Evolutionary conservation across 345 rosid genomes (phyloP).

Genomic region (Trapa incisa): DNA sequence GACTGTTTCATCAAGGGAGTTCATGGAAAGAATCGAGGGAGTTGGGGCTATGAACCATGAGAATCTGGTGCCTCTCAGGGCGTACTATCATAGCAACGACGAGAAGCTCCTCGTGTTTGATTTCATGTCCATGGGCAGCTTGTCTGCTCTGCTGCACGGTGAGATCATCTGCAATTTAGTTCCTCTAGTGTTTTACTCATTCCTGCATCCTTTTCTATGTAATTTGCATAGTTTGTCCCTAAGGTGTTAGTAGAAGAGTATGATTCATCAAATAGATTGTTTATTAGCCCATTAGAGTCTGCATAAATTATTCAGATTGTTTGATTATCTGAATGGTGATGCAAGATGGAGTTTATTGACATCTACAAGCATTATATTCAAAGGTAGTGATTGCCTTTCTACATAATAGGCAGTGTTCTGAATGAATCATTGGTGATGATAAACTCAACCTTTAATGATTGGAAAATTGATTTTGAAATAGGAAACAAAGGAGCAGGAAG

Average conservation of each 20-base stretch:
- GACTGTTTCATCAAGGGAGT: constrained; percentile 52
- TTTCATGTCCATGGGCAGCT: constrained; percentile 98
- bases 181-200: background rate
- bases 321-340: background rate
- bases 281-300: background rate
- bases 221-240: background rate
- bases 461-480: constrained; percentile 11
- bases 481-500: constrained; percentile 92
- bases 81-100: constrained; percentile 79
- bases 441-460: background rate
- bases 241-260: no score
- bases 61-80: constrained; percentile 73
- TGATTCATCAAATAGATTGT: background rate
- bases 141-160: constrained; percentile 93
- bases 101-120: constrained; percentile 94
- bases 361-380: no score
- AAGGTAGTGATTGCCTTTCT: background rate
- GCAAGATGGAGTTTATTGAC: background rate
- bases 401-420: background rate
- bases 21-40: constrained; percentile 66
- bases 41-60: constrained; percentile 90
- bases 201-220: background rate
- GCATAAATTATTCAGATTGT: background rate
- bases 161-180: constrained; percentile 9
- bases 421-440: background rate